Base-by-base conservation (phyloP, 257 asterid species). In the Lycium ferocissimum region DNA sequence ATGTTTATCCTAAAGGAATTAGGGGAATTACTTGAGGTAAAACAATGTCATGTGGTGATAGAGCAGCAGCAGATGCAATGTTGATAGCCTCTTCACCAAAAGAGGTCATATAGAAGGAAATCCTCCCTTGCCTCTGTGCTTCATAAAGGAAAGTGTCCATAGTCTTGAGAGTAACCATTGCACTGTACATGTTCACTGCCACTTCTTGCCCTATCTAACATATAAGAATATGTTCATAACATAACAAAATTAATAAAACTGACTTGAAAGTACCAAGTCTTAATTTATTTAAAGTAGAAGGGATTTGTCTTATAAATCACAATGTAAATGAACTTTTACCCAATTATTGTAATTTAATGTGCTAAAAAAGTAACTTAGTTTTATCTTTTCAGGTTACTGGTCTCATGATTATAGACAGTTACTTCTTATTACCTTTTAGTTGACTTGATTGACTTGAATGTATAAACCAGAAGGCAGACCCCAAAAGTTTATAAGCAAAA, bases 61-160 rank as follows among this genome's bases (percentile, higher is more conserved):
- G 95, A 33, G 98, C 99, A 82, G 99, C 99, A 18, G 99, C 99
- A 0, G 99, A 91, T 71, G 94, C 99, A 76, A 96, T 88, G 88
- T 89, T 93, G 79, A 94, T 90, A 9, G 98, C 98, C 88, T 96
- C 99, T 87, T 96, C 99, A 2, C 99, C 98, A 6, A 37, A 84
- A 9, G 98, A 86, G 79, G 98, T 94, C 86, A 94, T 9, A 88
- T 93, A 95, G 84, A 95, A 95, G 3, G 99, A 92, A 70, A 95
- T 63, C 86, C 99, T 92, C 69, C 99, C 99, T 83, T 94, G 99
- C 83, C 99, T 88, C 82, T 95, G 99, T 1, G 97, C 97, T 89
- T 96, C 99, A 47, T 92, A 93, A 86, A 96, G 93, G 73, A 87
- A 88, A 58, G 88, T 89, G 56, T 96, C 99, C 95, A 94, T 93